Percentiles rank a stretch among this genome's conserved stretches.
phyloP scores from a whole-genome alignment of 345 rosid species.

The Populus nigra region DNA sequence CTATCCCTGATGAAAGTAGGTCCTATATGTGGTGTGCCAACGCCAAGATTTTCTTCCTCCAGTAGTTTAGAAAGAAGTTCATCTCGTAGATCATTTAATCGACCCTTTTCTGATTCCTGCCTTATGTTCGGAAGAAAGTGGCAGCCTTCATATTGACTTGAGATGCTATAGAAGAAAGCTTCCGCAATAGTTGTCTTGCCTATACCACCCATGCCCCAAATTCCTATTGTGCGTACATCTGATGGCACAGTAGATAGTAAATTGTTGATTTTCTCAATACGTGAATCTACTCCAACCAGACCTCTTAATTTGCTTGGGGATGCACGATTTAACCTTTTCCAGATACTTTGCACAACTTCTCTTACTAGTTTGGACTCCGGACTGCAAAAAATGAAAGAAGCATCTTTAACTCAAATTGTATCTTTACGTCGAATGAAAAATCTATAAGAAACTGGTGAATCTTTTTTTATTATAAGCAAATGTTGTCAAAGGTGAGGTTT shows the following conservation, averaged over 20 bases:
- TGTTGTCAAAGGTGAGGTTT: too few relatives aligned
- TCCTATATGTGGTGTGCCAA: neutral
- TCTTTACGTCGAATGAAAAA: too few relatives aligned
- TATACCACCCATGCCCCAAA: constrained; percentile 2
- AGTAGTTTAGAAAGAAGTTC: neutral
- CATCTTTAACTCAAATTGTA: too few relatives aligned
- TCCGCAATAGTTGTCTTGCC: constrained; percentile 10
- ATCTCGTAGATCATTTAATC: neutral
- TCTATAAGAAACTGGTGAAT: too few relatives aligned
- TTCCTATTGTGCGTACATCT: neutral
- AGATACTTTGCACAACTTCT: neutral
- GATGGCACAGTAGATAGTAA: neutral
- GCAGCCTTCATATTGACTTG: neutral
- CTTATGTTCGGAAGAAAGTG: neutral
- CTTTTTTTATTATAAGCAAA: too few relatives aligned
- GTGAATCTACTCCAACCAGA: constrained; percentile 6
- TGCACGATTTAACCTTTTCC: neutral
- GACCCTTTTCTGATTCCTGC: neutral
- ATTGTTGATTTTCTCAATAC: neutral
- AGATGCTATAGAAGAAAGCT: neutral
- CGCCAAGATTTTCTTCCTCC: neutral
- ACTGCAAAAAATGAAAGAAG: neutral
- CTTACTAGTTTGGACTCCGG: constrained; percentile 1
- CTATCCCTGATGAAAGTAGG: neutral
- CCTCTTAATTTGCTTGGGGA: neutral